Evolutionary conservation across 352 stramenopile genomes (phyloP).

Genomic region (Aphanomyces invadans): DNA sequence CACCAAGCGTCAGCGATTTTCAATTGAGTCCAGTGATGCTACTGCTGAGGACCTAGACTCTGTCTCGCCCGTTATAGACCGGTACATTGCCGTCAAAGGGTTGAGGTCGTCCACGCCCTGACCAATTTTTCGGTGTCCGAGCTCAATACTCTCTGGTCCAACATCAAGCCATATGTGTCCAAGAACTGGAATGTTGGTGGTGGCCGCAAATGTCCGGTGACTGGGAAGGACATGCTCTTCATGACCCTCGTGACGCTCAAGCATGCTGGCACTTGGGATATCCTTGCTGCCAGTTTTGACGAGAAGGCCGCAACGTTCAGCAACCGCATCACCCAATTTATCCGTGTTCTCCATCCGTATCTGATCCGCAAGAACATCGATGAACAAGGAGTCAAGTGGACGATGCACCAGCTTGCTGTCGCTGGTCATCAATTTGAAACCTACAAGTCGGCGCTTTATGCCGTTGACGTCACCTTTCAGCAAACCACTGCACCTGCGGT

Average conservation of each 20-base stretch:
- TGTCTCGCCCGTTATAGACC: neutral
- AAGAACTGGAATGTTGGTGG: conserved; percentile 4
- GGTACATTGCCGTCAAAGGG: neutral
- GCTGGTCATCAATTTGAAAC: neutral
- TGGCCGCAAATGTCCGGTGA: conserved; percentile 1
- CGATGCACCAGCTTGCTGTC: conserved; percentile 2
- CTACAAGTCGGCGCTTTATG: neutral
- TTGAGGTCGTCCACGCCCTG: neutral
- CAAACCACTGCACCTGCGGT: neutral
- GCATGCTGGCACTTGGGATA: conserved; percentile 14
- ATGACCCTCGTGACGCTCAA: conserved; percentile 9
- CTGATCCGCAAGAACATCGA: conserved; percentile 2
- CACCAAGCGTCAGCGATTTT: neutral
- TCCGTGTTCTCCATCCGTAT: conserved; percentile 4
- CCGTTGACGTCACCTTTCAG: conserved; percentile 18
- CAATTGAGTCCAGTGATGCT: neutral
- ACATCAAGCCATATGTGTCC: neutral
- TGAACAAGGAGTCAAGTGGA: neutral
- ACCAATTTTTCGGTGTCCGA: neutral
- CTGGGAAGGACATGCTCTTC: conserved; percentile 9
- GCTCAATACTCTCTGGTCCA: neutral
- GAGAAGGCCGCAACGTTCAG: conserved; percentile 11
- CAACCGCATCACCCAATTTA: conserved; percentile 4
- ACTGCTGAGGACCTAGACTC: neutral
- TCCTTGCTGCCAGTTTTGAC: neutral